These are phyloP conservation scores for Discostella pseudostelligera DNA, from an alignment of 108 stramenopile species.

Conservation along the genomic window DNA sequence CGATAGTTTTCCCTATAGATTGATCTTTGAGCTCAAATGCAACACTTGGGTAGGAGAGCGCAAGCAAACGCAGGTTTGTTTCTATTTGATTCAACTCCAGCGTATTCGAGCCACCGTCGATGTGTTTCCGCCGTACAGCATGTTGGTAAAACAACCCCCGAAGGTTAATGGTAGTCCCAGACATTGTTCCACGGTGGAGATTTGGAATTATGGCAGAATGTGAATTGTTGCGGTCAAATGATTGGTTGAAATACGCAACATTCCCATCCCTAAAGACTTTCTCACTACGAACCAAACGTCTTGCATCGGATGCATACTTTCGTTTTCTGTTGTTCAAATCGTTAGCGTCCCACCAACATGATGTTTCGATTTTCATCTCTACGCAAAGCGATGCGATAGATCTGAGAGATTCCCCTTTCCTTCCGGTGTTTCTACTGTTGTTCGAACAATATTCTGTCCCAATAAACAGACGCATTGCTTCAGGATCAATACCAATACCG, in stretches of 20 bases:
- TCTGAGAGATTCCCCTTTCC: conserved; percentile 27
- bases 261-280: conserved; percentile 28
- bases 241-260: conserved; percentile 22
- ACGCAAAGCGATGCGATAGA: conserved; percentile 32
- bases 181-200: neutral
- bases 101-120: conserved; percentile 8
- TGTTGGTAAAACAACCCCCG: conserved; percentile 29
- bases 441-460: conserved; percentile 42
- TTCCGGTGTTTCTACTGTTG: neutral
- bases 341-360: neutral
- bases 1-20: conserved; percentile 8
- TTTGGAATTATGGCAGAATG: conserved; percentile 12
- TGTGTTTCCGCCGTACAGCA: conserved; percentile 22
- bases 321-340: neutral
- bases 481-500: conserved; percentile 34
- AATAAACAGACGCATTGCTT: conserved; percentile 24
- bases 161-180: conserved; percentile 30
- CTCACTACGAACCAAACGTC: neutral
- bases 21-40: conserved; percentile 19
- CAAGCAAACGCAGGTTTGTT: conserved; percentile 8
- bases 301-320: neutral
- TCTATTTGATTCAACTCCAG: conserved; percentile 11
- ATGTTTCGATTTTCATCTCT: conserved; percentile 32
- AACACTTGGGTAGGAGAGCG: conserved; percentile 25
- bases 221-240: neutral